Evolutionary conservation across 2,329 filamentous ascomycete genomes (phyloP), one percentile per base, ranked within the genome.

Genomic region (Penicillium sp.): DNA sequence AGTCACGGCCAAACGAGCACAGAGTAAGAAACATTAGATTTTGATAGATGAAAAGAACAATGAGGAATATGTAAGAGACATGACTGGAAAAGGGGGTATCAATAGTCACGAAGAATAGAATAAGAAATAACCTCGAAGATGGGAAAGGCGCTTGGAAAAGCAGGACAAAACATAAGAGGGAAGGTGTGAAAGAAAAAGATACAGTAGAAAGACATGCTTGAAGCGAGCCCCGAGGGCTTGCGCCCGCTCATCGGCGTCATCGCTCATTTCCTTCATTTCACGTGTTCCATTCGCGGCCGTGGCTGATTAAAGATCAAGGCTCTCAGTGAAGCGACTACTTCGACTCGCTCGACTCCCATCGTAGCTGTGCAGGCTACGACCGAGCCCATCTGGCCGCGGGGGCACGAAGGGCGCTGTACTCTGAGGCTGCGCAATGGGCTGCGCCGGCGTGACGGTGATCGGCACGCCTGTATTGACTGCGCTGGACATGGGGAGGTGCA

Each of bases 261-360:
- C 49, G 54, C 46, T 58, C 51, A 31, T 41, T 47, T 49, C 49
- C 34, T 27, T 60, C 59, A 39, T 61, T 54, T 60, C 59, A 37
- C 58, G 46, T 61, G 36, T 55, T 44, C 53, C 55, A 41, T 50
- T 44, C 36, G 33, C 35, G 25, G 29, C 31, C 38, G 40, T 22
- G 18, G 50, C 7, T 25, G 22, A 6, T 63, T 50, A 66, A 50
- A 66, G 52, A 54, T 62, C 60, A 14, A 66, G 53, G 22, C 64
- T 66, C 54, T 69, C 73, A 14, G 70, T 72, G 53, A 75, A 75
- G 37, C 72, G 69, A 58, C 73, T 75, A 29, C 71, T 64, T 29
- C 72, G 68, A 56, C 73, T 75, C n/a, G 71, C 64, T 29, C 72
- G 68, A 56, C 73, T 75, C n/a, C 72, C 72, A 54, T 75, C 72